A percentile compares a stretch with the other conserved stretches of the same genome.
Evolutionary conservation across 208 protist genomes (phyloP).

Genomic region (Sergeia podlipaevii): DNA sequence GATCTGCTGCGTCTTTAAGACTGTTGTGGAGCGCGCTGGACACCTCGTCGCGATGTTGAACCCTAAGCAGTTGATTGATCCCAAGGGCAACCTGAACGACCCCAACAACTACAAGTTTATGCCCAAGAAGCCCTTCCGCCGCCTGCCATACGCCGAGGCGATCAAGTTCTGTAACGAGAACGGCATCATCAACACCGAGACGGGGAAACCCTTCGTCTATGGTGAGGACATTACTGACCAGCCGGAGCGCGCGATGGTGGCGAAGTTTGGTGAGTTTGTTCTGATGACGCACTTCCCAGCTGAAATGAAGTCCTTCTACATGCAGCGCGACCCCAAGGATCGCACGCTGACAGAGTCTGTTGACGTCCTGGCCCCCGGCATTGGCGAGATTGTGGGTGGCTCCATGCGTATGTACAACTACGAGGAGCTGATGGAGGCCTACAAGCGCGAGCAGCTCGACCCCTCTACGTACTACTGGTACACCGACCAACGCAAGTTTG

Average conservation of each 20-base stretch:
- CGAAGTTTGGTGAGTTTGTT: slow-evolving; percentile 95
- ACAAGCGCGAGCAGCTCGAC: slow-evolving; percentile 94
- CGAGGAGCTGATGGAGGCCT: slow-evolving; percentile 93
- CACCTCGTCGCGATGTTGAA: slow-evolving; percentile 91
- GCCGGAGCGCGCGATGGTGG: slow-evolving; percentile 97
- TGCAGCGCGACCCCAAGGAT: slow-evolving; percentile 90
- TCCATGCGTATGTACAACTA: slow-evolving; percentile 97
- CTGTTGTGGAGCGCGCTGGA: slow-evolving; percentile 59
- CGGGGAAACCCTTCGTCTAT: slow-evolving; percentile 85
- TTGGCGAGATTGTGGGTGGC: slow-evolving; percentile 99
- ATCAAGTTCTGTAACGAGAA: slow-evolving; percentile 96
- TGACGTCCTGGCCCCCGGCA: slow-evolving; percentile 96
- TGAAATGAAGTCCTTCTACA: slow-evolving; percentile 99
- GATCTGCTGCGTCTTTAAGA: slow-evolving; percentile 84
- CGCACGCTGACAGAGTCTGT: slow-evolving; percentile 90
- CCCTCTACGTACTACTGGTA: slow-evolving; percentile 98
- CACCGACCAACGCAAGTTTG: slow-evolving; percentile 98
- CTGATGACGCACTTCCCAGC: slow-evolving; percentile 97
- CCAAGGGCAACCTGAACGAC: slow-evolving; percentile 46
- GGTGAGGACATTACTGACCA: slow-evolving; percentile 98
- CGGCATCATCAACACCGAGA: slow-evolving; percentile 93
- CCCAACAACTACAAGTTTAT: slow-evolving; percentile 87
- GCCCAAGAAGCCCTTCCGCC: slow-evolving; percentile 94
- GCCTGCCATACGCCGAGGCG: slow-evolving; percentile 95
- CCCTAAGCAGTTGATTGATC: slow-evolving; percentile 73